Evolutionary conservation across 1,284 basidiomycete species (phyloP).

Genomic region (Cutaneotrichosporon dermatis): DNA sequence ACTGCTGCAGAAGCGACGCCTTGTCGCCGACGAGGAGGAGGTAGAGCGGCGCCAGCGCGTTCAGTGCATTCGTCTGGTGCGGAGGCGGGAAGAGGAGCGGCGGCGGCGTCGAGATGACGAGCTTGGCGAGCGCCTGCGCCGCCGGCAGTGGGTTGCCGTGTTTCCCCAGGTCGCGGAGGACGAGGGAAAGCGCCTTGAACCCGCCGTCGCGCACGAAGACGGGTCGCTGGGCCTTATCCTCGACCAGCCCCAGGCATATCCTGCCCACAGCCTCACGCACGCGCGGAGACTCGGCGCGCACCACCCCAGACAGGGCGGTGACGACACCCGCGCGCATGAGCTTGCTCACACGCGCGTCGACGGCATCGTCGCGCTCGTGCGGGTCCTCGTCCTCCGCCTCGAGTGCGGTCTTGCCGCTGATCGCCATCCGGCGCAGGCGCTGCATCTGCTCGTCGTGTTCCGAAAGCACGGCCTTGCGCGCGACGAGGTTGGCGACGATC

Average conservation of each 20-base stretch:
- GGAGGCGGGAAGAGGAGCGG: slow-evolving; percentile 73
- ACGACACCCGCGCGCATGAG: slow-evolving; percentile 59
- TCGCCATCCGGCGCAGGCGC: slow-evolving; percentile 64
- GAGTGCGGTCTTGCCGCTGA: slow-evolving; percentile 52
- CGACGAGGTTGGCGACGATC: slow-evolving; percentile 68
- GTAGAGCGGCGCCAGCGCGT: slow-evolving; percentile 72
- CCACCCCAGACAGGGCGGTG: slow-evolving; percentile 59
- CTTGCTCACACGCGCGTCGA: slow-evolving; percentile 28
- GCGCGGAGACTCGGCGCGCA: slow-evolving; percentile 51
- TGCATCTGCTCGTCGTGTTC: slow-evolving; percentile 76
- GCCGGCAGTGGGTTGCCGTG: slow-evolving; percentile 57
- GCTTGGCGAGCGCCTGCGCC: slow-evolving; percentile 85
- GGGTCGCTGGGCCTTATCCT: slow-evolving; percentile 71
- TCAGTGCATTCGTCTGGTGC: slow-evolving; percentile 66
- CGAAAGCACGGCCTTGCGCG: slow-evolving; percentile 63
- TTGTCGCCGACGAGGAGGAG: slow-evolving; percentile 63
- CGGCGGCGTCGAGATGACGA: slow-evolving; percentile 86
- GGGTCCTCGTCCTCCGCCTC: slow-evolving; percentile 32
- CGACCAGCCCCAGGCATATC: slow-evolving; percentile 66
- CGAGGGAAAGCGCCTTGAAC: slow-evolving; percentile 62
- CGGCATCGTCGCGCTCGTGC: slow-evolving; percentile 52
- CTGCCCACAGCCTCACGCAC: slow-evolving; percentile 50
- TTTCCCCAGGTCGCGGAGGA: slow-evolving; percentile 50
- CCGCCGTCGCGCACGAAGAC: slow-evolving; percentile 78
- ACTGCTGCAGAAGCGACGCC: slow-evolving; percentile 72